Base-by-base conservation (phyloP, 306 rosid species). In the Geum urbanum region DNA sequence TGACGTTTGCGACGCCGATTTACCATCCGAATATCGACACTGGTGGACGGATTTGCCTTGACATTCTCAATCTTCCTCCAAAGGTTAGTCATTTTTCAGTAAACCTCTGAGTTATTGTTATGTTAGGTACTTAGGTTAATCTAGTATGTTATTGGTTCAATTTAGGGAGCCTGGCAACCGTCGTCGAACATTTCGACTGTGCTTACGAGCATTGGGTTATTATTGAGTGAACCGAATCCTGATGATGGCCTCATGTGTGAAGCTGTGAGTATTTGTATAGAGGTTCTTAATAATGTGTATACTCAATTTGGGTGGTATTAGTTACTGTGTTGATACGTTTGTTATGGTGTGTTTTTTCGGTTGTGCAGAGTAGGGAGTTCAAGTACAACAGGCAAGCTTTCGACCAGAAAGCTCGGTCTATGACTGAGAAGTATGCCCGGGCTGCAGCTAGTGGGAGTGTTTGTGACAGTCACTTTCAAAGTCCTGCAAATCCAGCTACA, bases 181-280 rank as follows among this genome's bases (percentile, higher is more conserved):
- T 81, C 85, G 6, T 41, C 77, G 61, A 81, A 81, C 74, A 77
- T 81, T 73, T 81, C 82, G 5, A 77, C 82, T 39, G 82, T 77
- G 49, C 71, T 81, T 45, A 81, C 77, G 18, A 77, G 79, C 70
- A 74, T 81, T 11, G 82, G 85, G 8, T 74, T 77, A 75, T 55
- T 81, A 41, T 56, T 81, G 63, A 81, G 85, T 56, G 85, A 77
- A 41, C 82, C 82, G 51, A 81, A 81, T 70, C 82, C 85, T 20
- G 85, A 81, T 43, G 82, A 81, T 66, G 85, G 85, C 15, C 71
- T 81, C 5, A 81, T 81, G 82, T 66, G 85, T 66, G 85, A 81
- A 37, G 77, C 64, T 4, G 82, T 81, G 58, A 70, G 82, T 74
- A n/a, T 47, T 58, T 49, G 22, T 40, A 22, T 12, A 0, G 37